Evolutionary conservation across 352 stramenopile genomes (phyloP).

Genomic region (Elongisporangium anandrum): DNA sequence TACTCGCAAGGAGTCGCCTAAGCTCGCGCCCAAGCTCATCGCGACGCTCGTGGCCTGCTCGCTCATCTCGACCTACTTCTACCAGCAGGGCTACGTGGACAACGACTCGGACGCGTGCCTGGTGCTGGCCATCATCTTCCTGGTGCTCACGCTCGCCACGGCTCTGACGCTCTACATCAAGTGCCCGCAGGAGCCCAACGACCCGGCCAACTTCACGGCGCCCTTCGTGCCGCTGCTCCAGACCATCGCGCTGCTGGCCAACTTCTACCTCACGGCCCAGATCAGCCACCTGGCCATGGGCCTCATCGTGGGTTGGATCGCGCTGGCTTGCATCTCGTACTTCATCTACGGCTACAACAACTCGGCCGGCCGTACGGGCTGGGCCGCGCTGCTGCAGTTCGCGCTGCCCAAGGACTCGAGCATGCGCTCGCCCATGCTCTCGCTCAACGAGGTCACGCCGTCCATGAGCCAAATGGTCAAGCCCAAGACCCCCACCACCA

Average conservation of each 20-base stretch:
- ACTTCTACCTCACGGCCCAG: conserved; percentile 50
- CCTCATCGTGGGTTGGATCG: conserved; percentile 31
- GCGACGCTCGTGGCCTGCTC: conserved; percentile 14
- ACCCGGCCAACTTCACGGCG: conserved; percentile 26
- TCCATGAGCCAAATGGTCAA: conserved; percentile 42
- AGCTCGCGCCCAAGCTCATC: conserved; percentile 28
- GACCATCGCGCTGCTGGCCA: conserved; percentile 33
- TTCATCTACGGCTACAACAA: conserved; percentile 42
- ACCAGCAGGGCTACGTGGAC: conserved; percentile 35
- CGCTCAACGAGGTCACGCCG: conserved; percentile 40
- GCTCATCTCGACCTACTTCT: conserved; percentile 28
- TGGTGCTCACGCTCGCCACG: conserved; percentile 19
- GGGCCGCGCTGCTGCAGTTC: conserved; percentile 30
- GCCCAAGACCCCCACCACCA: not conserved
- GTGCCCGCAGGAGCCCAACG: conserved; percentile 27
- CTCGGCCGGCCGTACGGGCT: conserved; percentile 31
- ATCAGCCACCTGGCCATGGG: conserved; percentile 32
- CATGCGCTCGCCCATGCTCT: conserved; percentile 10
- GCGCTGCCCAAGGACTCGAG: conserved; percentile 6
- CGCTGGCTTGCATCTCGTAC: conserved; percentile 35
- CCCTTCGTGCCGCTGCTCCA: conserved; percentile 42
- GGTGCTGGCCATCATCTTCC: conserved; percentile 26
- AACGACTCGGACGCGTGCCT: conserved; percentile 18
- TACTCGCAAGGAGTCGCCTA: conserved; percentile 27
- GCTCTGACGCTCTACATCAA: conserved; percentile 29